Conservation (phyloP, 2,329 filamentous ascomycete genomes). For the Colletotrichum musicola region DNA sequence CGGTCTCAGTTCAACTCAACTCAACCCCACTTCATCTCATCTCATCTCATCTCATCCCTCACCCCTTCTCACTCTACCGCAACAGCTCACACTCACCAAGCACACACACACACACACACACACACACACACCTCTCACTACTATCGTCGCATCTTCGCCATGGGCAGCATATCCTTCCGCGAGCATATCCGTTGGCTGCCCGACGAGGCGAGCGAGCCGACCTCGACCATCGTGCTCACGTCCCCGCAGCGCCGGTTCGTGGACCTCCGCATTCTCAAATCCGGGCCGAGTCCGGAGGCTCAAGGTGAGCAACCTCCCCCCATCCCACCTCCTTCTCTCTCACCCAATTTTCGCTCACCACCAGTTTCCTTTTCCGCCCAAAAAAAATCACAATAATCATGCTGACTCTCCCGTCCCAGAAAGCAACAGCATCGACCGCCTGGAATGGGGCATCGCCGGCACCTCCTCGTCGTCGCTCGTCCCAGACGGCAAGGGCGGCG, state of each 20-base stretch:
- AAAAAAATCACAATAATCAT: no score
- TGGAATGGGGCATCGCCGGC: constrained; percentile 78
- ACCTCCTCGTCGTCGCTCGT: constrained; percentile 55
- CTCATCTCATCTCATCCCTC: background rate
- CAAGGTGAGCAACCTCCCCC: constrained; percentile 6
- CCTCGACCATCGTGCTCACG: constrained; percentile 74
- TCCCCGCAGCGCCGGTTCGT: constrained; percentile 69
- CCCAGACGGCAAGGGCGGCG: constrained; percentile 44
- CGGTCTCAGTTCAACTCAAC: background rate
- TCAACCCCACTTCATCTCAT: background rate
- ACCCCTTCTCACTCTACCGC: no score
- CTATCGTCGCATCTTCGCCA: constrained; percentile 36
- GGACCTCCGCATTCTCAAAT: constrained; percentile 67
- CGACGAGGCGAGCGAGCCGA: constrained; percentile 67
- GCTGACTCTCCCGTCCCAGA: constrained; percentile 2
- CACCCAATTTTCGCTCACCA: background rate
- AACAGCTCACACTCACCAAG: no score
- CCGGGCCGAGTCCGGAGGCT: constrained; percentile 37
- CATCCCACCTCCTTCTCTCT: background rate
- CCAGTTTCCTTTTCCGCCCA: background rate
- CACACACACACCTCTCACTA: background rate
- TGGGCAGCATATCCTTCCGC: constrained; percentile 68
- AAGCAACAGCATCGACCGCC: constrained; percentile 42
- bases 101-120: background rate
- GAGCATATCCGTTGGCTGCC: constrained; percentile 71